Base-by-base conservation (phyloP, 495 filamentous ascomycete species). In the Poronia punctata region DNA sequence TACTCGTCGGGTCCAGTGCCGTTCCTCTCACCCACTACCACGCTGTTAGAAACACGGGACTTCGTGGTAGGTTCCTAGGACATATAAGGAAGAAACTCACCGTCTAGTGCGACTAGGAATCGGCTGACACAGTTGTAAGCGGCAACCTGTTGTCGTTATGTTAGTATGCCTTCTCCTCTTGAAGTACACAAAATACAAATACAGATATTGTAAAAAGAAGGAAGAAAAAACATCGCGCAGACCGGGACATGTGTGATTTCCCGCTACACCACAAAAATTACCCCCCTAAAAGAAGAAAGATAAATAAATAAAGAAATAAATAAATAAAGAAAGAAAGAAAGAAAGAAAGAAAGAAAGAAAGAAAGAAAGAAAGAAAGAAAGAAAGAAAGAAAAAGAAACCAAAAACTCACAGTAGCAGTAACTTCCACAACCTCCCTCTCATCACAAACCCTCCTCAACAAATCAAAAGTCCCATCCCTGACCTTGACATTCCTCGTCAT, bases 41-140 rank as follows among this genome's bases (percentile, higher is more conserved):
- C 15, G 11, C 9, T 43, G 30, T 45, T 33, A 36, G 27, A 15
- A 8, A 15, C 3, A 4, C 21, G 17, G 24, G n/a, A 54, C 31
- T 19, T 23, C 47, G 35, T 35, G 24, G 18, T 18, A 30, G 38
- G 15, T 37, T 38, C 24, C 3, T 22, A 19, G 11, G 18, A n/a
- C 19, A 47, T n/a, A 10, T n/a, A 15, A n/a, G n/a, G 9, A 24
- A 25, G 21, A 34, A 28, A 65, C 71, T 64, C 49, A 67, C 88
- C 84, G 64, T 90, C 82, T 47, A 95, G 55, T 14, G 86, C 86
- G 21, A 93, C 86, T 47, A 93, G 61, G 51, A 93, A 90, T 33
- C 86, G 70, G 49, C 82, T 86, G 8, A 95, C 86, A 60, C 84
- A 88, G 56, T 93, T 93, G 56, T 95, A 93, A 20, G 76, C 78